Evolutionary conservation across 768 basidiomycete species (phyloP).

Genomic region (Megacollybia marginata): DNA sequence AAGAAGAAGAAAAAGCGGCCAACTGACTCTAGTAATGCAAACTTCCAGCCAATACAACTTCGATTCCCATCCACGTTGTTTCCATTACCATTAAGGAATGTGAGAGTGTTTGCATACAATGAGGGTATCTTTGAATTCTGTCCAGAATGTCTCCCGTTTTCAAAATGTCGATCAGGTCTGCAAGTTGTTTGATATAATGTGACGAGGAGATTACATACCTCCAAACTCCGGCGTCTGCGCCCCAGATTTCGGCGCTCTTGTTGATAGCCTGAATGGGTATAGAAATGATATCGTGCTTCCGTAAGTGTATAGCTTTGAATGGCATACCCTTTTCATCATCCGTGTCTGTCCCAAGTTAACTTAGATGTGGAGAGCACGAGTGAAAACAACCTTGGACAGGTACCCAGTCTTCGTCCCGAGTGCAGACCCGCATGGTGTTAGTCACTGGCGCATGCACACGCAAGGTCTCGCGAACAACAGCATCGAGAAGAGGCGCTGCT

Average conservation of each 20-base stretch:
- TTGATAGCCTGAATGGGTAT: conserved; percentile 59
- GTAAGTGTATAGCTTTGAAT: conserved; percentile 27
- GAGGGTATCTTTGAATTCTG: conserved; percentile 36
- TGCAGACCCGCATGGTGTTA: conserved; percentile 50
- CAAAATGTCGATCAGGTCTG: conserved; percentile 41
- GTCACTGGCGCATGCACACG: conserved; percentile 50
- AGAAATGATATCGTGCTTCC: conserved; percentile 47
- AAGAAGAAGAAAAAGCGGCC: conserved; percentile 5
- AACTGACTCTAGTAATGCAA: conserved; percentile 56
- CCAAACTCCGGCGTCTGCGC: conserved; percentile 58
- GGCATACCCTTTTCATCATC: conserved; percentile 21
- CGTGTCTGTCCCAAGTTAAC: conserved; percentile 6
- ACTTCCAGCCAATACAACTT: conserved; percentile 56
- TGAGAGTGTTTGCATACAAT: conserved; percentile 44
- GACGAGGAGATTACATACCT: conserved; percentile 28
- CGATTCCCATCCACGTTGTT: conserved; percentile 36
- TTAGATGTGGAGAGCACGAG: neutral
- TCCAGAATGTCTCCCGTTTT: conserved; percentile 29
- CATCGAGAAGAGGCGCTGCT: conserved; percentile 42
- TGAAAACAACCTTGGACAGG: conserved; percentile 27
- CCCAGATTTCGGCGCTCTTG: conserved; percentile 48
- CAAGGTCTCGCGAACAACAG: conserved; percentile 51
- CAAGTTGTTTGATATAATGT: conserved; percentile 9
- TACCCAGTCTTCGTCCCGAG: conserved; percentile 39
- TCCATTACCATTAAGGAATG: conserved; percentile 48